A percentile compares a stretch with the other conserved stretches of the same genome.
phyloP scores from a whole-genome alignment of 148 eudicot species.

The Amaranthus cruentus region DNA sequence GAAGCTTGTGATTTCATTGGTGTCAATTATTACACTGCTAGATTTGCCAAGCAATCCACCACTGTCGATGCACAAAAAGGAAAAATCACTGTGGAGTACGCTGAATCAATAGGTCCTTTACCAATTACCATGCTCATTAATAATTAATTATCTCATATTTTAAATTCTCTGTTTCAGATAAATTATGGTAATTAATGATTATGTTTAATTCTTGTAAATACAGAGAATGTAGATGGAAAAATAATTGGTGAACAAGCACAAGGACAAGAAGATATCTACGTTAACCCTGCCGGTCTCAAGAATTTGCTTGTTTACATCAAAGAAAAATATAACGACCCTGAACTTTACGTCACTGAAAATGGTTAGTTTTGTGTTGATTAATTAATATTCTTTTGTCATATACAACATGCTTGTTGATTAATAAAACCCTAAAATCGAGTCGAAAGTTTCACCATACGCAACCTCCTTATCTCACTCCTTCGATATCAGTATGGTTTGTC shows the following conservation, averaged over 20 bases:
- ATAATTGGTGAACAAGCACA: conserved; percentile 9
- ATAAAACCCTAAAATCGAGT: too few relatives aligned
- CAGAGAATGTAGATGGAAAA: conserved; percentile 3
- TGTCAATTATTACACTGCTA: conserved; percentile 16
- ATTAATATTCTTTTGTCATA: too few relatives aligned
- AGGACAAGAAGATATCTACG: conserved; percentile 11
- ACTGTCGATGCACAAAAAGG: neutral
- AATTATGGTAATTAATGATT: neutral
- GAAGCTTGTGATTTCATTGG: conserved; percentile 9
- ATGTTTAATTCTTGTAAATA: neutral
- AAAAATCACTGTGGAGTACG: neutral
- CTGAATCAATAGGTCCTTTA: neutral
- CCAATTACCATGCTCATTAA: too few relatives aligned
- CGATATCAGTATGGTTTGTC: too few relatives aligned
- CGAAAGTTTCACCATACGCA: too few relatives aligned
- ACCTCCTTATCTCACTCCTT: too few relatives aligned
- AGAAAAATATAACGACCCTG: conserved; percentile 8
- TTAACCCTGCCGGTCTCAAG: conserved; percentile 9
- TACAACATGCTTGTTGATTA: too few relatives aligned
- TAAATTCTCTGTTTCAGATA: neutral
- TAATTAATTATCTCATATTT: too few relatives aligned
- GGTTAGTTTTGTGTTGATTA: neutral
- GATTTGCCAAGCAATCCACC: neutral
- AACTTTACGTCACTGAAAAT: conserved; percentile 13
- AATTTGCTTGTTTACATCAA: conserved; percentile 6